phyloP scores from a whole-genome alignment of 352 stramenopile species.

The Phytopythium mirpurense region DNA sequence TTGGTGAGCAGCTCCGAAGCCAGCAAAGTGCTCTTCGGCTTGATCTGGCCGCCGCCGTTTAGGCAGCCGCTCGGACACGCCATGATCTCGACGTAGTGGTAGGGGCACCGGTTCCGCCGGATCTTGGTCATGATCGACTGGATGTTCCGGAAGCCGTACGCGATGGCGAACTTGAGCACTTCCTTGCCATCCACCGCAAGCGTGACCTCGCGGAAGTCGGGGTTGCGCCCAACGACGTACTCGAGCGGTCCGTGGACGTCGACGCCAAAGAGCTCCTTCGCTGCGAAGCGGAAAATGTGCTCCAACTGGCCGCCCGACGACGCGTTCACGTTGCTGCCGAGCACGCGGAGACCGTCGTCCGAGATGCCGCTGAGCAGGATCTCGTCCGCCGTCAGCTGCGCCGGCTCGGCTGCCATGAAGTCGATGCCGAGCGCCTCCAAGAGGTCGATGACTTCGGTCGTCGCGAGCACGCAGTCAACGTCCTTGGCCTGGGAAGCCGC shows the following conservation, averaged over 20 bases:
- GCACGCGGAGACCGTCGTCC: slow-evolving; percentile 38
- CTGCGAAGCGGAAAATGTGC: slow-evolving; percentile 89
- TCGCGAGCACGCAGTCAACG: slow-evolving; percentile 94
- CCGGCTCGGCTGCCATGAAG: slow-evolving; percentile 59
- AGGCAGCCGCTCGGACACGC: slow-evolving; percentile 97
- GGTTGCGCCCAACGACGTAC: slow-evolving; percentile 86
- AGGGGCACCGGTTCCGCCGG: slow-evolving; percentile 85
- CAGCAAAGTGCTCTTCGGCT: slow-evolving; percentile 51
- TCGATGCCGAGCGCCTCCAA: slow-evolving; percentile 51
- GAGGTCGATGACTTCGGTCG: slow-evolving; percentile 76
- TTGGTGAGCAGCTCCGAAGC: slow-evolving; percentile 51
- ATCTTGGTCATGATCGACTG: slow-evolving; percentile 93
- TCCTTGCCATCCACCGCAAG: slow-evolving; percentile 70
- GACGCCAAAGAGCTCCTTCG: slow-evolving; percentile 87
- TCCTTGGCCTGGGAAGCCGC: slow-evolving; percentile 67
- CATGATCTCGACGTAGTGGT: slow-evolving; percentile 99
- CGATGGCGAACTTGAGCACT: slow-evolving; percentile 91
- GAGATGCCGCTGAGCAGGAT: slow-evolving; percentile 65
- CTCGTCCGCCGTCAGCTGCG: slow-evolving; percentile 59
- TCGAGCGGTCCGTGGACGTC: slow-evolving; percentile 76
- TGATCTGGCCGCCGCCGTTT: slow-evolving; percentile 96
- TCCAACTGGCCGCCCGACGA: slow-evolving; percentile 89
- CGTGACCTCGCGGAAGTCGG: slow-evolving; percentile 84
- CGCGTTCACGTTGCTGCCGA: slow-evolving; percentile 59
- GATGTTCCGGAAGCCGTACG: slow-evolving; percentile 97